phyloP scores from a whole-genome alignment of 1,139 yeast species.

The Pichia sp. region DNA sequence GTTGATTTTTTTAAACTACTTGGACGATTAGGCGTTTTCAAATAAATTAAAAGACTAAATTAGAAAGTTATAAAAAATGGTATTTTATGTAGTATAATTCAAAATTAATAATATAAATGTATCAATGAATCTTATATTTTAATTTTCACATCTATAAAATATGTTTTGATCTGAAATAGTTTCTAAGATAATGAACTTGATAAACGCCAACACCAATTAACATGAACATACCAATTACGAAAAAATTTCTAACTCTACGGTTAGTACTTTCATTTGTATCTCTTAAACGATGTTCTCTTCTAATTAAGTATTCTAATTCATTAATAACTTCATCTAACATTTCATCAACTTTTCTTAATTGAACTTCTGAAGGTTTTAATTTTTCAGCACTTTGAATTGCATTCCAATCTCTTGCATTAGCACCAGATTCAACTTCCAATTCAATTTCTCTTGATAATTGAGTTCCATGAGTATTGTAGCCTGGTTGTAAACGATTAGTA shows the following conservation, averaged over 20 bases:
- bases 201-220: conserved; percentile 79
- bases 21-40: conserved; percentile 38
- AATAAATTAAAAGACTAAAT: background rate
- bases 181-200: conserved; percentile 88
- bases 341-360: conserved; percentile 78
- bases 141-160: conserved; percentile 47
- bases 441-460: conserved; percentile 61
- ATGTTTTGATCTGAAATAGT: conserved; percentile 90
- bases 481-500: conserved; percentile 50
- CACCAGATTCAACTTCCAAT: conserved; percentile 89
- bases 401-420: conserved; percentile 97
- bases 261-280: conserved; percentile 95
- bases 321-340: conserved; percentile 70
- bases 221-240: conserved; percentile 58
- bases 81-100: background rate
- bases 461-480: conserved; percentile 33
- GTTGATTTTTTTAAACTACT: conserved; percentile 39
- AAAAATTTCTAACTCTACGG: conserved; percentile 79
- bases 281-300: conserved; percentile 87
- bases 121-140: background rate
- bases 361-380: conserved; percentile 87
- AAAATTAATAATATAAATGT: background rate
- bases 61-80: background rate
- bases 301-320: conserved; percentile 76
- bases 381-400: conserved; percentile 89